Percentiles rank a stretch among this genome's conserved stretches.
phyloP scores from a whole-genome alignment of 306 rosid species.

The Cercis canadensis region DNA sequence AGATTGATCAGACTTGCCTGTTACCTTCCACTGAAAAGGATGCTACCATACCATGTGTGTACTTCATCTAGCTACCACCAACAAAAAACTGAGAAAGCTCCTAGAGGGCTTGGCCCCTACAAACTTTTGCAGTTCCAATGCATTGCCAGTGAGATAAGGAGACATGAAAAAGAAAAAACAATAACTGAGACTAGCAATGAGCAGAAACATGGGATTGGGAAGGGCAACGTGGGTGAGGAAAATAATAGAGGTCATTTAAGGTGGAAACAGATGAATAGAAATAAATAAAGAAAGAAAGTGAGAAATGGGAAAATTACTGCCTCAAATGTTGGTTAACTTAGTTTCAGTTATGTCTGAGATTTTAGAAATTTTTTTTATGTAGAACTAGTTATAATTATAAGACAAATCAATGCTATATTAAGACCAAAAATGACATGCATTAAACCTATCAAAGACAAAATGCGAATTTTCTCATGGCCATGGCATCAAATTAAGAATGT shows the following conservation, averaged over 20 bases:
- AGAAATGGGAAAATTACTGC: too few relatives aligned
- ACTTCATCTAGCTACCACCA: conserved; percentile 42
- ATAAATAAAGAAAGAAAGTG: too few relatives aligned
- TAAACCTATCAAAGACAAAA: neutral
- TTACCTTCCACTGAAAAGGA: conserved; percentile 44
- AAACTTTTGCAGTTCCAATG: conserved; percentile 51
- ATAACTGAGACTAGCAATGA: neutral
- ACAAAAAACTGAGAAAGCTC: conserved; percentile 30
- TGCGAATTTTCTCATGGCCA: conserved; percentile 26
- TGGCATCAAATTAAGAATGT: conserved; percentile 20
- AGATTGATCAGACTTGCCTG: conserved; percentile 37
- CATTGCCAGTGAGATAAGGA: conserved; percentile 32
- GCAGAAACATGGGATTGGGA: conserved; percentile 5
- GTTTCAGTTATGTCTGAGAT: too few relatives aligned
- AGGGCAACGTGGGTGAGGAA: conserved; percentile 35
- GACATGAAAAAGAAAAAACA: neutral
- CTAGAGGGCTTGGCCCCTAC: conserved; percentile 39
- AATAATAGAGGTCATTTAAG: neutral
- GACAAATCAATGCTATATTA: conserved; percentile 8
- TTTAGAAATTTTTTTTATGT: too few relatives aligned
- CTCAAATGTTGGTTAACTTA: too few relatives aligned
- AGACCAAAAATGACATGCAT: conserved; percentile 16
- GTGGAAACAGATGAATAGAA: neutral
- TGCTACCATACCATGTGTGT: conserved; percentile 44
- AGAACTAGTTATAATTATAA: too few relatives aligned